Base-by-base conservation (phyloP, 164 flowering plant genomes). In the Umbilicus rupestris region DNA sequence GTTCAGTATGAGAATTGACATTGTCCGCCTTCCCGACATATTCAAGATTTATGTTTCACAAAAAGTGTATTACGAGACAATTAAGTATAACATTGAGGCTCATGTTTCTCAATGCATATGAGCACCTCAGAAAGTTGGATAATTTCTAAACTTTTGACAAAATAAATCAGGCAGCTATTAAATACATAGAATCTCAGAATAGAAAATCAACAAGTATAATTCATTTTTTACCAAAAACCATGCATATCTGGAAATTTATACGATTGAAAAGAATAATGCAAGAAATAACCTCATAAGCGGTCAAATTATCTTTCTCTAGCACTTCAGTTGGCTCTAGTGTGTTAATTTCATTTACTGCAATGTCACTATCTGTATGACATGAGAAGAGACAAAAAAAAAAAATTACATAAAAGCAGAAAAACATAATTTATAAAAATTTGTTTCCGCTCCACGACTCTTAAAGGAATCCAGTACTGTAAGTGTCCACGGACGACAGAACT, bases 231-330 rank as follows among this genome's bases (percentile, higher is more conserved):
- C 22, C 52, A 19, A n/a, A 5, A 47, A 47, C 22, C 28, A 24
- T 24, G 59, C 20, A 24, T 41, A 9, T 10, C 9, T 19, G n/a
- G 10, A 52, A 62, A 37, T 5, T 39, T 58, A 33, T 37, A 44
- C 52, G 19, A 29, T 44, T 57, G 52, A 8, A 59, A 39, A 65
- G 69, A 10, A 39, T 19, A 49, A 62, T 22, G 15, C 20, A 1
- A 64, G 28, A 65, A 31, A 78, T 58, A 64, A 89, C 97, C 97
- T 87, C 85, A 58, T 82, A 80, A 66, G 74, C 57, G 57, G 72
- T 73, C 66, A 62, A 65, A 49, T 24, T 28, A 45, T 69, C 77
- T 28, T 65, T 39, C 60, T 82, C 82, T 57, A 83, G 72, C 71
- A 72, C 69, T 28, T 72, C 67, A 19, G 79, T 74, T 30, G 68